Evolutionary conservation across 345 rosid genomes (phyloP).

Genomic region (Brassica napus): Da-Ae NC_063439.1:18493501-18494000

Average conservation of each 20-base stretch:
- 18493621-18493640: not conserved
- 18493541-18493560: not conserved
- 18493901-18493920: slow-evolving; percentile 38
- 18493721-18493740: not conserved
- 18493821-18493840: not conserved
- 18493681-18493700: not conserved
- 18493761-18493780: slow-evolving; percentile 40
- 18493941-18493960: slow-evolving; percentile 47
- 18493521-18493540: slow-evolving; percentile 28
- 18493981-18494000: slow-evolving; percentile 65
- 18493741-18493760: slow-evolving; percentile 36
- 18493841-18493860: slow-evolving; percentile 3
- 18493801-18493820: slow-evolving; percentile 43
- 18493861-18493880: slow-evolving; percentile 5
- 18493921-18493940: slow-evolving; percentile 35
- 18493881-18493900: not conserved
- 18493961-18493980: slow-evolving; percentile 77
- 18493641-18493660: not conserved
- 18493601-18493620: slow-evolving; percentile 5
- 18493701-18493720: slow-evolving; percentile 19
- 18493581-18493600: not conserved
- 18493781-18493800: slow-evolving; percentile 50
- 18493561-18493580: not conserved
- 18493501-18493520: slow-evolving; percentile 59
- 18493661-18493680: not conserved